Conservation (phyloP, 768 basidiomycete species). For the Calocera cornea region DNA sequence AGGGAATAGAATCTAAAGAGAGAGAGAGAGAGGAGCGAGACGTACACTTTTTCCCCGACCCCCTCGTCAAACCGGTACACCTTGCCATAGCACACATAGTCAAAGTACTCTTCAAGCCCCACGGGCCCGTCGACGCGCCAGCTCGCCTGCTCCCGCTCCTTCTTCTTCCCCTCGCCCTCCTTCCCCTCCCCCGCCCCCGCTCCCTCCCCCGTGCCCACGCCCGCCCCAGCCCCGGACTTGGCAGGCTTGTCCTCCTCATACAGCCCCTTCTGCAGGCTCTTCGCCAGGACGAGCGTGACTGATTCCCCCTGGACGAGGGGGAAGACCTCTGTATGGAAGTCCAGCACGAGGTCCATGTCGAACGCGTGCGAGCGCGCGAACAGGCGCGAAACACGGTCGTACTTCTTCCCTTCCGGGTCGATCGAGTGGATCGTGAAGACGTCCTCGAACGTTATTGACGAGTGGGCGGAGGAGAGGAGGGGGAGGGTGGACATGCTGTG, state of each 20-base stretch:
- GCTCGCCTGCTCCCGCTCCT: constrained; percentile 47
- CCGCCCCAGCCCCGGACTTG: constrained; percentile 6
- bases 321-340: constrained; percentile 88
- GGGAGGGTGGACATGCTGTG: neutral
- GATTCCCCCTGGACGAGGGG: constrained; percentile 52
- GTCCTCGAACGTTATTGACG: constrained; percentile 75
- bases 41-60: constrained; percentile 72
- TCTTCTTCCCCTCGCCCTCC: constrained; percentile 30
- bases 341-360: constrained; percentile 83
- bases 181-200: neutral
- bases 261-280: constrained; percentile 12
- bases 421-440: constrained; percentile 76
- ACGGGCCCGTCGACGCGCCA: constrained; percentile 35
- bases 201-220: neutral
- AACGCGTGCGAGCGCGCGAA: constrained; percentile 82
- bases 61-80: constrained; percentile 95
- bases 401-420: constrained; percentile 90
- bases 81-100: constrained; percentile 99
- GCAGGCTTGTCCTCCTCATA: constrained; percentile 14
- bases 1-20: constrained; percentile 5
- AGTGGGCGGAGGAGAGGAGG: neutral
- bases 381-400: constrained; percentile 92
- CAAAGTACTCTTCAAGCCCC: constrained; percentile 69
- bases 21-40: constrained; percentile 11
- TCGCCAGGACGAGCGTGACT: constrained; percentile 73